Evolutionary conservation across 306 rosid genomes (phyloP).

Genomic region (Vachellia pachyceras): DNA sequence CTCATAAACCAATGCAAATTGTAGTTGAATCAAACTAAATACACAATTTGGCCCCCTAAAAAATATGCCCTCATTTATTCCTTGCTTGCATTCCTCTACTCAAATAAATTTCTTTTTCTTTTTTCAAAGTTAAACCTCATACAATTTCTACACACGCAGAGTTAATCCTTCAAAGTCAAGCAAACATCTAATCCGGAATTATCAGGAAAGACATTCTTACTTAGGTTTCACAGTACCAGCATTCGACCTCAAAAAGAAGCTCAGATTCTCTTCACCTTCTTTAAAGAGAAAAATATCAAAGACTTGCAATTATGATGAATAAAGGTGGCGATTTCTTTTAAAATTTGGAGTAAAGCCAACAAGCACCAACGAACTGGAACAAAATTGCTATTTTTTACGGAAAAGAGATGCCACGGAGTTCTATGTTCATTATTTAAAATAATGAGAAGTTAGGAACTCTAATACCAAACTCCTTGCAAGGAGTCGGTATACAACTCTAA

Average conservation of each 20-base stretch:
- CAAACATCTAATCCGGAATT: background rate
- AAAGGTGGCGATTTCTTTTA: background rate
- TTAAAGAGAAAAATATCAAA: background rate
- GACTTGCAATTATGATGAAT: background rate
- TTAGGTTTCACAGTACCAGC: background rate
- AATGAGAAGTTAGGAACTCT: background rate
- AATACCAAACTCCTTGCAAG: background rate
- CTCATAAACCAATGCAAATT: too few species aligned
- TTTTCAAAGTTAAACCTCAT: too few species aligned
- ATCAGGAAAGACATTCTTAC: conserved; percentile 1
- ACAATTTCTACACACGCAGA: background rate
- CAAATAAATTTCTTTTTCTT: background rate
- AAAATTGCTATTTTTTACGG: background rate
- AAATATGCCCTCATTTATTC: background rate
- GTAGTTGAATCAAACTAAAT: too few species aligned
- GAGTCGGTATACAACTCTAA: background rate
- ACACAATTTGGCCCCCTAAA: background rate
- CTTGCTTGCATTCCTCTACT: background rate
- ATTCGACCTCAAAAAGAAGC: background rate
- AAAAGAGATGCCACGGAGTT: background rate
- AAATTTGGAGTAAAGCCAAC: background rate
- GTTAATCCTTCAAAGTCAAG: background rate
- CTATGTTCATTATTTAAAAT: background rate
- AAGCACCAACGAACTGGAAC: background rate
- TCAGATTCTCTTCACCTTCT: background rate